Evolutionary conservation across 495 filamentous ascomycete genomes (phyloP), one percentile per base, ranked within the genome.

Genomic region (Trichoderma gamsii): DNA sequence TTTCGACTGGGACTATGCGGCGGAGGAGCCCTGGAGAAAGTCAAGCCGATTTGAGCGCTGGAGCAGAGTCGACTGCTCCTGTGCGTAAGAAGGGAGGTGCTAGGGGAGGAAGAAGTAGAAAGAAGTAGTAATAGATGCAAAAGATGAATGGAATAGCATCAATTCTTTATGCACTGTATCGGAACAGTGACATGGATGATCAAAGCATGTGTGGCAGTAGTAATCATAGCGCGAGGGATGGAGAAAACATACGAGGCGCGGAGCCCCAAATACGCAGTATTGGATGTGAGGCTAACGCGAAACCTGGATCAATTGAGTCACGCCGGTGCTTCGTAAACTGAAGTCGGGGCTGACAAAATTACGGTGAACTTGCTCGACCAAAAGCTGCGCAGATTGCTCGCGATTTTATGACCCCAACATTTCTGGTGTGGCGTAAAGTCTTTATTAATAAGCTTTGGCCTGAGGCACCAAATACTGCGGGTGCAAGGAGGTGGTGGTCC

Each of bases 1-100:
- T 97, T 66, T 90, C 90, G 0, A 87, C 92, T 0, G 93, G 93
- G 0, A 94, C 92, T 43, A 89, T 93, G 82, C 81, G 93, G 51
- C 80, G 91, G 23, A 89, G 91, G 70, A 92, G 88, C 29, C 72
- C 80, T 6, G 79, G 80, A 4, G 81, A 83, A 35, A 74, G 70
- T 15, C 78, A 81, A 32, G 81, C 78, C n/a, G 79, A 81, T 11
- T 73, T 69, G 7, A 79, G 78, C 35, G 72, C 68, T 41, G 72
- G 71, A 8, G 74, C 67, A 1, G 32, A 44, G 27, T 76, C 77
- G 44, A 78, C 80, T 15, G 77, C 74, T 66, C 44, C 67, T 2
- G 64, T 69, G 16, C 70, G 69, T 43, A 79, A 76, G 61, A 83
- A 78, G 70, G 75, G 72, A 66, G 70, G 68, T 16, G 64, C 69